phyloP scores from a whole-genome alignment of 1,284 basidiomycete genomes.

The Ganoderma sinense region DNA sequence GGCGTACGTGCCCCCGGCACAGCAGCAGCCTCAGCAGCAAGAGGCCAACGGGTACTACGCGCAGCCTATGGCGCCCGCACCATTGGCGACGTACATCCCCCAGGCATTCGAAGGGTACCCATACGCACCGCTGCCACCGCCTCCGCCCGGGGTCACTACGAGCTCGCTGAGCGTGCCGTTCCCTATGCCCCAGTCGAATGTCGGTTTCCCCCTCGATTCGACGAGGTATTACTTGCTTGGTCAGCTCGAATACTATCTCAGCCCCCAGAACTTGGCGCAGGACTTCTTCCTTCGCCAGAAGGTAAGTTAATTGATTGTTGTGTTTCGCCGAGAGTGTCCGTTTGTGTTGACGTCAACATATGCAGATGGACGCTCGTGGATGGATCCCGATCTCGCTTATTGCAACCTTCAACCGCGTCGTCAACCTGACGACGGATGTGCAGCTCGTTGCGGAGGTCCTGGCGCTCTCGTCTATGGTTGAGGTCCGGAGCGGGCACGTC shows the following conservation, averaged over 20 bases:
- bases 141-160: slow-evolving; percentile 26
- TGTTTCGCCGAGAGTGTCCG: neutral
- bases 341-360: slow-evolving; percentile 12
- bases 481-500: slow-evolving; percentile 77
- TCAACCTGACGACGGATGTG: slow-evolving; percentile 70
- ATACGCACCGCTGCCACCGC: slow-evolving; percentile 24
- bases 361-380: slow-evolving; percentile 88
- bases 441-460: slow-evolving; percentile 79
- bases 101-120: slow-evolving; percentile 25
- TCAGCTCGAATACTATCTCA: slow-evolving; percentile 91
- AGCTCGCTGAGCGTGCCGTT: slow-evolving; percentile 34
- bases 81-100: slow-evolving; percentile 26
- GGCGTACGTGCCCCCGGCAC: slow-evolving; percentile 31
- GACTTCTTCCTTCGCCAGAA: slow-evolving; percentile 84
- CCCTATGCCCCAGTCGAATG: slow-evolving; percentile 63
- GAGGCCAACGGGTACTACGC: slow-evolving; percentile 33
- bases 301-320: slow-evolving; percentile 49
- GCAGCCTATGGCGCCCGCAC: slow-evolving; percentile 15
- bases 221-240: slow-evolving; percentile 74
- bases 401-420: slow-evolving; percentile 88
- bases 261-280: slow-evolving; percentile 84
- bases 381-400: slow-evolving; percentile 87
- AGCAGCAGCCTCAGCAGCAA: slow-evolving; percentile 25
- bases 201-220: slow-evolving; percentile 69
- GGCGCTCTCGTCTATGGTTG: slow-evolving; percentile 69